Conservation (phyloP, 1,139 yeast species). For the Scheffersomyces segobiensis region DNA sequence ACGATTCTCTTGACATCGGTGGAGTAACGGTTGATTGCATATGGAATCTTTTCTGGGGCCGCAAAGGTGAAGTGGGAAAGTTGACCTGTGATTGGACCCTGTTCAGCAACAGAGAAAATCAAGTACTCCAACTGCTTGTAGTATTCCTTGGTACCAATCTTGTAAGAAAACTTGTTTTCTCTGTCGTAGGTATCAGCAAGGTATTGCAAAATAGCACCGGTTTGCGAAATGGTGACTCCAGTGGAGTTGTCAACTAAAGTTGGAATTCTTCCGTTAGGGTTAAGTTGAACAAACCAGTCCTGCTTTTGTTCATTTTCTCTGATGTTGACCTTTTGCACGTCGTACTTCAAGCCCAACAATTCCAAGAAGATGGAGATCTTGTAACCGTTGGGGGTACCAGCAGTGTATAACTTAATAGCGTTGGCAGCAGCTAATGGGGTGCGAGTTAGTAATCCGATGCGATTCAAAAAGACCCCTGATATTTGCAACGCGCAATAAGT, state of each 20-base stretch:
- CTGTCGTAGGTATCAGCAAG: conserved; percentile 59
- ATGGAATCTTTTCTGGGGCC: conserved; percentile 51
- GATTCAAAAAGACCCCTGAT: neutral
- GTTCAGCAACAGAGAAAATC: conserved; percentile 58
- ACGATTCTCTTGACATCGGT: conserved; percentile 54
- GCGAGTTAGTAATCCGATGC: neutral
- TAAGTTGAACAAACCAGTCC: conserved; percentile 53
- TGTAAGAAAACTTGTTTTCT: conserved; percentile 49
- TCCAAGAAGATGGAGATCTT: conserved; percentile 52
- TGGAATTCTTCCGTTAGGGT: conserved; percentile 67
- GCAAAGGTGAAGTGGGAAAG: conserved; percentile 44
- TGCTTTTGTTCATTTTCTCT: conserved; percentile 44
- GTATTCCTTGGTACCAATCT: conserved; percentile 44
- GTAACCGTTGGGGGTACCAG: conserved; percentile 58
- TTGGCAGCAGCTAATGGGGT: neutral
- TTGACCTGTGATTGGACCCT: conserved; percentile 66
- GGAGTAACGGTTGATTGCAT: conserved; percentile 51
- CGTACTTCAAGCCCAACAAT: conserved; percentile 48
- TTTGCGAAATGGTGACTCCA: conserved; percentile 51
- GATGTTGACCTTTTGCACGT: conserved; percentile 44
- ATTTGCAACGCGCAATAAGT: neutral
- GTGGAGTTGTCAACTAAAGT: conserved; percentile 48
- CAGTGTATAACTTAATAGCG: conserved; percentile 29
- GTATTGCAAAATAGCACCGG: conserved; percentile 60
- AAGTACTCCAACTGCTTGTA: conserved; percentile 53